Evolutionary conservation across 495 filamentous ascomycete genomes (phyloP).

Genomic region (Penicillium simplicissimum): DNA sequence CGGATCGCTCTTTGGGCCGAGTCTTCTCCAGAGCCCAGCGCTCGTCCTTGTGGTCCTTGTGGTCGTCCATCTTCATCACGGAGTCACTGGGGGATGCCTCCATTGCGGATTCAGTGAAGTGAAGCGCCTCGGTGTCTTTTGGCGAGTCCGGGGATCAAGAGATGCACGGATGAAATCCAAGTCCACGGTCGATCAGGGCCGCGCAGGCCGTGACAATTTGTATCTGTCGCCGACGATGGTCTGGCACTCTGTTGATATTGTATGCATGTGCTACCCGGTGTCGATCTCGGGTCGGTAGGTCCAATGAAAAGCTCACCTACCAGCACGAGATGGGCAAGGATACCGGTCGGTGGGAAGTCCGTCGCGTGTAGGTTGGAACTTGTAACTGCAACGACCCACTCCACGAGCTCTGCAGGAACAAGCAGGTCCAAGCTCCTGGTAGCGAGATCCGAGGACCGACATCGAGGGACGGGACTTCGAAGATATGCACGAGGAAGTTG

Average conservation of each 20-base stretch:
- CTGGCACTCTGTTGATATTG: no score
- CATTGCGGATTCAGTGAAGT: no score
- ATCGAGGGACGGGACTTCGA: background rate
- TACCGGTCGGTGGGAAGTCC: constrained; percentile 10
- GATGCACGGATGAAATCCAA: background rate
- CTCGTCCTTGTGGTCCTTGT: constrained; percentile 11
- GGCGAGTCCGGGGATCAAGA: background rate
- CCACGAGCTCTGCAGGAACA: background rate
- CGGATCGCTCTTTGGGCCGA: constrained; percentile 15
- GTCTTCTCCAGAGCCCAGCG: constrained; percentile 15
- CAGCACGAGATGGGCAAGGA: constrained; percentile 2
- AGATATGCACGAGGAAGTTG: background rate
- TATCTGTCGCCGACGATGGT: background rate
- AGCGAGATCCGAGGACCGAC: background rate
- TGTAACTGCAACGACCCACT: background rate
- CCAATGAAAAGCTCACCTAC: constrained; percentile 11
- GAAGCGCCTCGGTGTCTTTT: no score
- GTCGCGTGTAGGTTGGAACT: background rate
- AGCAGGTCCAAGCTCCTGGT: background rate
- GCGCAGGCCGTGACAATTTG: background rate
- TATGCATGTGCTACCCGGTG: background rate
- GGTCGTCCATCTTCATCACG: constrained; percentile 15
- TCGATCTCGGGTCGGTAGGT: background rate
- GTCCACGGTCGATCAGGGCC: background rate
- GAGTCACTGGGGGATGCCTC: constrained; percentile 17